Evolutionary conservation across 306 rosid genomes (phyloP).

Genomic region (Canavalia ensiformis): DNA sequence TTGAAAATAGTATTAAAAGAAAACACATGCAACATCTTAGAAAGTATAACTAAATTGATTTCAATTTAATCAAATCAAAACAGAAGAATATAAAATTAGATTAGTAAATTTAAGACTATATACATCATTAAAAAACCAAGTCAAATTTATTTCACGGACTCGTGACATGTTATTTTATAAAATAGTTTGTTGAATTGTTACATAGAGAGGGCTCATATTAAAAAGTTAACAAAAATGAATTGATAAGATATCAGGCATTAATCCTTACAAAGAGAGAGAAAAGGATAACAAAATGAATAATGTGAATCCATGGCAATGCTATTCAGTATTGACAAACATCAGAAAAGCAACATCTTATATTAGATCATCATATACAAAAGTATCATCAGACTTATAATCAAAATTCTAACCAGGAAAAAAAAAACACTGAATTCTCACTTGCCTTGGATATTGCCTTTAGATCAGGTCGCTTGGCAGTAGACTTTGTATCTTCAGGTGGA

Average conservation of each 20-base stretch:
- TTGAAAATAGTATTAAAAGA: slow-evolving; percentile 32
- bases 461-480: slow-evolving; percentile 79
- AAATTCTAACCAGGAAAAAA: slow-evolving; percentile 1
- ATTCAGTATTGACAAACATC: neutral
- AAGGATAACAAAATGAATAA: neutral
- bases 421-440: slow-evolving; percentile 48
- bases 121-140: neutral
- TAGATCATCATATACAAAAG: slow-evolving; percentile 3
- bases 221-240: neutral
- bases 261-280: neutral
- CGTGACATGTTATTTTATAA: neutral
- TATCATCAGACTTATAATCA: neutral
- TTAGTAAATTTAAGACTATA: neutral
- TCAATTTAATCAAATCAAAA: neutral
- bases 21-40: neutral
- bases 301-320: neutral
- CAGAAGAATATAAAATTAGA: neutral
- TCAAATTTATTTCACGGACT: neutral
- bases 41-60: slow-evolving; percentile 5
- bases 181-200: neutral
- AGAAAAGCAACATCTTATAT: slow-evolving; percentile 1
- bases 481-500: slow-evolving; percentile 49
- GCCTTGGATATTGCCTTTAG: slow-evolving; percentile 86
- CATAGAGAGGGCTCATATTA: neutral
- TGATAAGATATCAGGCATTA: neutral